Percentiles rank a stretch among this genome's conserved stretches.
Conservation (phyloP, 768 basidiomycete species). For the Gymnopilus junonius region DNA sequence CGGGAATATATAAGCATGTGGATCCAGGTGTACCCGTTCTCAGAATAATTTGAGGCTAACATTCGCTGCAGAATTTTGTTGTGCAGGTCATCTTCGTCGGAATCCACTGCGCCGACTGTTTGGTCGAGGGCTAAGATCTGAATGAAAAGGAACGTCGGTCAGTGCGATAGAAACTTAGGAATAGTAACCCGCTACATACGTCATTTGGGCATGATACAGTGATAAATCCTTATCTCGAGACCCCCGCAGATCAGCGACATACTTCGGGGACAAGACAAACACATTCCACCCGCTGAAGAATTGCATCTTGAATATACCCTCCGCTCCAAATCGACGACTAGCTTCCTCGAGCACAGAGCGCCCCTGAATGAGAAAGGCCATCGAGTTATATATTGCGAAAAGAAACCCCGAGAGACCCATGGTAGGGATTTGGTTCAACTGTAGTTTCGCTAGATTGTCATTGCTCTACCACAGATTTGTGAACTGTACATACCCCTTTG, state of each 20-base stretch:
- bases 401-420: neutral
- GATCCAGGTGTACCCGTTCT: neutral
- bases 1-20: neutral
- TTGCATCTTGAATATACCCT: conserved; percentile 2
- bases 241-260: neutral
- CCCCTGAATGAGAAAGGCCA: neutral
- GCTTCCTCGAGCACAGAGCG: neutral
- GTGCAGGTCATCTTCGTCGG: neutral
- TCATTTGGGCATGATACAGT: neutral
- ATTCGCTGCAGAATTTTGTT: neutral
- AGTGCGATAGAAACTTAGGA: neutral
- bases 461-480: too few species aligned
- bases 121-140: neutral
- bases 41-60: neutral
- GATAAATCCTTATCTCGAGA: neutral
- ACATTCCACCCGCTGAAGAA: conserved; percentile 3
- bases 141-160: neutral
- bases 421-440: neutral
- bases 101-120: neutral
- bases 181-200: neutral
- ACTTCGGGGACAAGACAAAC: neutral
- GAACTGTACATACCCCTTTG: neutral
- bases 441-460: neutral
- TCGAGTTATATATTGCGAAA: neutral
- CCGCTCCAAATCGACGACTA: neutral